Percentiles rank a stretch among this genome's conserved stretches.
Conservation (phyloP, 192 early-diverging fungal species). For the Umbelopsis isabellina region DNA sequence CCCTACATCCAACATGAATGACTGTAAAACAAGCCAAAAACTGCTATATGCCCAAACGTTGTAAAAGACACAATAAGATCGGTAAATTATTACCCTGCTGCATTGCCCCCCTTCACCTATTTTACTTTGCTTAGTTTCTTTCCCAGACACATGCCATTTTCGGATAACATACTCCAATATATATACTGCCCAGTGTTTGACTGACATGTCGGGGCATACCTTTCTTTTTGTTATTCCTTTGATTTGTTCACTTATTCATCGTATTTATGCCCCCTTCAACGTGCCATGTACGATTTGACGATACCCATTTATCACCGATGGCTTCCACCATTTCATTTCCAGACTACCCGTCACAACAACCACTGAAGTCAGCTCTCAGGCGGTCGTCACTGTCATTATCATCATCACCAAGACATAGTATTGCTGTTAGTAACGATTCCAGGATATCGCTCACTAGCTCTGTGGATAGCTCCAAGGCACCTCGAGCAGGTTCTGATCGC, state of each 20-base stretch:
- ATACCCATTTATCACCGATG: conserved; percentile 2
- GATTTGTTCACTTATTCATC: neutral
- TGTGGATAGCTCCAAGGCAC: conserved; percentile 12
- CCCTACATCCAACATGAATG: too few species aligned
- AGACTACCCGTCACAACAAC: conserved; percentile 1
- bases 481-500: conserved; percentile 2
- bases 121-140: too few species aligned
- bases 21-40: too few species aligned
- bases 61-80: too few species aligned
- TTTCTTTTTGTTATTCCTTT: neutral
- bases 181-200: too few species aligned
- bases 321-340: conserved; percentile 12
- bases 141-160: too few species aligned
- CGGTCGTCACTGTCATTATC: neutral
- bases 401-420: neutral
- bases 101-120: too few species aligned
- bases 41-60: too few species aligned
- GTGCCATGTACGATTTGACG: conserved; percentile 14
- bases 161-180: too few species aligned
- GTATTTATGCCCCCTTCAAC: conserved; percentile 2
- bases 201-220: too few species aligned
- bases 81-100: too few species aligned
- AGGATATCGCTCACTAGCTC: conserved; percentile 7
- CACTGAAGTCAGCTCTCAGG: conserved; percentile 4
- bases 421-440: neutral